Base-by-base conservation (phyloP, 345 rosid species). In the Eucalyptus virginea region DNA sequence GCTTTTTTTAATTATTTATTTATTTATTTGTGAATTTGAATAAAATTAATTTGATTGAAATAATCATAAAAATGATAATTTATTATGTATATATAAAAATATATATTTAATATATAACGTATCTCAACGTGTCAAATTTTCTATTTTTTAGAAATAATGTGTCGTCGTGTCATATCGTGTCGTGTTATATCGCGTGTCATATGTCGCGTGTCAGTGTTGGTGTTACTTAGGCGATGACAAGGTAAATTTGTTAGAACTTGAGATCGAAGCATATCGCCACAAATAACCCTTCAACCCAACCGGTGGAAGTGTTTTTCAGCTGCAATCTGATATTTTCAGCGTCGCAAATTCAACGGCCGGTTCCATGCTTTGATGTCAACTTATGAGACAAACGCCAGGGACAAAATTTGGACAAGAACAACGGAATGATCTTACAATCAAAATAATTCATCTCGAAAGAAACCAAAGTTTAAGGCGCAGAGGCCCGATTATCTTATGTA, bases 141-240 rank as follows among this genome's bases (percentile, higher is more conserved):
- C 0, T 51, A 0, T 50, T 51, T 51, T 51, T 51, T 50, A 50
- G 7, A 17, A 51, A 51, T 0, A 51, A 17, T 0, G 8, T 6
- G 2, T 17, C 54, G 8, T 2, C 7, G 7, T 50, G 0, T 49
- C 51, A 1, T 49, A 2, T 49, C 19, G 19, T 50, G 54, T 50
- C 8, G 1, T 50, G 4, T 47, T 1, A 1, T 47, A 11, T 50
- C 3, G 18, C 51, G 8, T 50, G 1, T 49, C 51, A 0, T 0
- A 0, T 14, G 19, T 50, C 52, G 8, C 0, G 0, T 51, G 54
- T 17, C 8, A 6, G 2, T 51, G 4, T 17, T 0, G 18, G 4
- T 50, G 6, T 8, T 50, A 51, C 54, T 17, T 51, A 17, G 8
- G 26, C 2, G 6, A 0, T 37, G 1, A 37, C 24, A 37, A 77